Base-by-base conservation (phyloP, 1,139 yeast species). In the Lodderomyces beijingensis region DNA sequence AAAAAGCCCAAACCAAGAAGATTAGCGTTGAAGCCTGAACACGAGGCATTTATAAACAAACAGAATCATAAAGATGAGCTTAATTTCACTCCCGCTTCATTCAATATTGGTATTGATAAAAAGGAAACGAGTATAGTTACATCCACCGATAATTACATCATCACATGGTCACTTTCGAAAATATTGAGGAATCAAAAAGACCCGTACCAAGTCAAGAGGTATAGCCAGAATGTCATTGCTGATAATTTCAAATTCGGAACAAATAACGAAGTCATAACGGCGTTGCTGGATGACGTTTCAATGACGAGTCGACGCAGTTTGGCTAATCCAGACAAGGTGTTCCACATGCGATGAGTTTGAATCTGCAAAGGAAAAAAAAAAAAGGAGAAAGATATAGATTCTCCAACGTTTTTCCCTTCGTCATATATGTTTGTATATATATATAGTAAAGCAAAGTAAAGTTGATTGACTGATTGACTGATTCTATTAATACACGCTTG, bases 201-300 rank as follows among this genome's bases (percentile, higher is more conserved):
- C 25, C 73, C 83, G 7, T 84, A 84, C 50, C 59, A 67, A 33
- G 78, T 87, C 48, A 79, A 75, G 53, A 67, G 76, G 43, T 85
- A 84, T 53, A 59, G 69, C 27, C 73, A 75, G 30, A 58, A 72
- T 36, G 77, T 88, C 44, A 73, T 85, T 40, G 87, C 86, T 31
- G 91, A 86, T 47, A 80, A 82, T 49, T 87, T 86, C 69, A 74
- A 74, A 50, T 85, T 76, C 52, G 87, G 87, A 16, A 72, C 86
- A 12, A 80, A 77, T 44, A 70, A 74, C 48, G 77, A 80, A 35
- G 83, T 86, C 34, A 74, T 85, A 40, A 70, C 85, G 33, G 81
- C 91, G 2, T 60, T 78, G 41, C 76, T 77, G 38, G 75, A 84
- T 51, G 89, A 84, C 51, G 89, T 84, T 16, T 72, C 80, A 2